Percentiles rank a stretch among this genome's conserved stretches.
Evolutionary conservation across 2,329 filamentous ascomycete species (phyloP).

Genomic region (Colletotrichum sp.): DNA sequence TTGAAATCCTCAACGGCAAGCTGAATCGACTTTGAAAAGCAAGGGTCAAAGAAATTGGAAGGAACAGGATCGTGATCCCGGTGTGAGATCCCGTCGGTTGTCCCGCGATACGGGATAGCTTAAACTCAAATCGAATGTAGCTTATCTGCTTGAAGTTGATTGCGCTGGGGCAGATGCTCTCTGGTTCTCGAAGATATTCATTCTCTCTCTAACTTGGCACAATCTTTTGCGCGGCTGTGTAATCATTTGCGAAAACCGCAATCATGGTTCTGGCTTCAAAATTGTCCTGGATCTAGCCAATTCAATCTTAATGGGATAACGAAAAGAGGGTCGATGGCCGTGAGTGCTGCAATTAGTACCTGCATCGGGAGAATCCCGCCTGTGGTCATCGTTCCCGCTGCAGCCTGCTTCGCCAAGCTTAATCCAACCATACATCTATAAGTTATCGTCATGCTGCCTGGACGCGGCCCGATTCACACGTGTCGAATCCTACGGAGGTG

Average conservation of each 20-base stretch:
- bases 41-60: background rate
- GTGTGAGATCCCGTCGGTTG: background rate
- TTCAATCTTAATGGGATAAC: accelerated
- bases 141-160: background rate
- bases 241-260: accelerated
- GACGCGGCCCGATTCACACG: background rate
- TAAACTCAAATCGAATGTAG: background rate
- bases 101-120: background rate
- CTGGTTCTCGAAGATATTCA: background rate
- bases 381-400: background rate
- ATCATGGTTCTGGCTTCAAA: accelerated
- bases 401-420: background rate
- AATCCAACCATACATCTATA: too few species aligned
- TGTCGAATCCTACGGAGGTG: background rate
- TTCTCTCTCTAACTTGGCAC: background rate
- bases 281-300: accelerated
- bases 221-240: background rate
- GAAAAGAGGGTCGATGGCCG: background rate
- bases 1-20: background rate
- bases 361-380: background rate
- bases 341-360: background rate
- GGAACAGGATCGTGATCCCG: background rate
- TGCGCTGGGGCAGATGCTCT: background rate
- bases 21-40: background rate
- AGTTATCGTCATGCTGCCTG: background rate